A percentile compares a stretch with the other conserved stretches of the same genome.
These are phyloP conservation scores for Psilocybe mexicana DNA, from an alignment of 1,284 basidiomycete species.

Conservation along the genomic window DNA sequence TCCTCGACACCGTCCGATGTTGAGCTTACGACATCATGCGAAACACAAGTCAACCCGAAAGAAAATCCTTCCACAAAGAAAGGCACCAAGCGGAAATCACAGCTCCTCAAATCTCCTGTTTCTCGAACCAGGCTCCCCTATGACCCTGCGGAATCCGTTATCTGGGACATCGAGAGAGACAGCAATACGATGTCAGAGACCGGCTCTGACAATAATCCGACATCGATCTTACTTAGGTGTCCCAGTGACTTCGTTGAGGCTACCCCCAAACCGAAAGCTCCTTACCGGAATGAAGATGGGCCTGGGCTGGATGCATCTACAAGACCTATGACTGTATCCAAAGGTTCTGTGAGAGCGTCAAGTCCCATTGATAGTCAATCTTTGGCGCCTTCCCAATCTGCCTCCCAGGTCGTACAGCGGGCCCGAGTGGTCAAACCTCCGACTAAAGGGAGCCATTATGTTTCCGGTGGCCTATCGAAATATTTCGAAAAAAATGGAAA, in stretches of 20 bases:
- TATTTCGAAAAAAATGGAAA: slow-evolving; percentile 9
- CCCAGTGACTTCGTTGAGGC: neutral
- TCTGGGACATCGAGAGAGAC: slow-evolving; percentile 69
- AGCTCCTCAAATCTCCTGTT: neutral
- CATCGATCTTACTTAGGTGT: slow-evolving; percentile 8
- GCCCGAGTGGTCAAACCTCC: neutral
- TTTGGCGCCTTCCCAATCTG: slow-evolving; percentile 55
- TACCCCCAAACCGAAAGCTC: neutral
- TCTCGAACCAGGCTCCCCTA: slow-evolving; percentile 6
- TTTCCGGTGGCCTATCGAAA: slow-evolving; percentile 5
- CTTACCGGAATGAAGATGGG: neutral
- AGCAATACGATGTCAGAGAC: slow-evolving; percentile 24
- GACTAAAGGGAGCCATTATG: neutral
- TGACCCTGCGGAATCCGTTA: slow-evolving; percentile 42
- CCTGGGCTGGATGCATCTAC: neutral
- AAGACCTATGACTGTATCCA: neutral
- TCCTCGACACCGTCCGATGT: neutral
- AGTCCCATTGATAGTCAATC: slow-evolving; percentile 31
- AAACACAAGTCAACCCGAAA: neutral
- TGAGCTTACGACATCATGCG: neutral
- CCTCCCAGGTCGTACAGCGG: slow-evolving; percentile 38
- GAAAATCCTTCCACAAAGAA: neutral
- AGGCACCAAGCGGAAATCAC: neutral
- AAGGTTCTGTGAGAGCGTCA: no score
- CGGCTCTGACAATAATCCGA: slow-evolving; percentile 5